A percentile compares a stretch with the other conserved stretches of the same genome.
Evolutionary conservation across 495 filamentous ascomycete genomes (phyloP).

Genomic region (Penicillium pulvis): DNA sequence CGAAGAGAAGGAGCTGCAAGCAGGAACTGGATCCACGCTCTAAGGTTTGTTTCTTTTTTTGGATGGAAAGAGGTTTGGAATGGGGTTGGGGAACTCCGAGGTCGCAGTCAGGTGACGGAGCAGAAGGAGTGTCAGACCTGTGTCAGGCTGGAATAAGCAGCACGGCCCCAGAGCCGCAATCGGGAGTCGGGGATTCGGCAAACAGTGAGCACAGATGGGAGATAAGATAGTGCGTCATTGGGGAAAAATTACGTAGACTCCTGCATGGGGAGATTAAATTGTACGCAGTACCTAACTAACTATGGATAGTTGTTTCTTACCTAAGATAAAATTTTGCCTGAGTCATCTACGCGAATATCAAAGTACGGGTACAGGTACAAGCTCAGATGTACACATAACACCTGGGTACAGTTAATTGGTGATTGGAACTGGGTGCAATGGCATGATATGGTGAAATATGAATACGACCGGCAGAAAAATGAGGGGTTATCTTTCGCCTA

Average conservation of each 20-base stretch:
- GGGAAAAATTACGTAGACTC: not conserved
- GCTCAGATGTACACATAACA: too few species aligned
- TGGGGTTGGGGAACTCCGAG: conserved; percentile 17
- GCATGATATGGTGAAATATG: not conserved
- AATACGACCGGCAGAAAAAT: conserved; percentile 6
- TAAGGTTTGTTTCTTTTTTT: not conserved
- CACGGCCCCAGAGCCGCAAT: conserved; percentile 29
- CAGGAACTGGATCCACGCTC: conserved; percentile 9
- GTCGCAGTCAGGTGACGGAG: conserved; percentile 32
- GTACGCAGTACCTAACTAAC: not conserved
- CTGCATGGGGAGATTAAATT: too few species aligned
- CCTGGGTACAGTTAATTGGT: too few species aligned
- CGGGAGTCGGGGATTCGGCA: conserved; percentile 14
- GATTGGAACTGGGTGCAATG: not conserved
- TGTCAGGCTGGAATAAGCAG: conserved; percentile 6
- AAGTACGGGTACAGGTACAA: too few species aligned
- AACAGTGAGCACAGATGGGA: not conserved
- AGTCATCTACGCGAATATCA: not conserved
- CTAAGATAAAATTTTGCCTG: not conserved
- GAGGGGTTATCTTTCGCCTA: not conserved
- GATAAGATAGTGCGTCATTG: conserved; percentile 7
- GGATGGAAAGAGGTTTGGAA: conserved; percentile 5
- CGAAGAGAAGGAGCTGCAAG: conserved; percentile 19
- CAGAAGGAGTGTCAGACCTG: conserved; percentile 7
- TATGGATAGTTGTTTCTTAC: not conserved